Evolutionary conservation across 2,329 filamentous ascomycete genomes (phyloP), one percentile per base, ranked within the genome.

Genomic region (Erysiphe pulchra): DNA sequence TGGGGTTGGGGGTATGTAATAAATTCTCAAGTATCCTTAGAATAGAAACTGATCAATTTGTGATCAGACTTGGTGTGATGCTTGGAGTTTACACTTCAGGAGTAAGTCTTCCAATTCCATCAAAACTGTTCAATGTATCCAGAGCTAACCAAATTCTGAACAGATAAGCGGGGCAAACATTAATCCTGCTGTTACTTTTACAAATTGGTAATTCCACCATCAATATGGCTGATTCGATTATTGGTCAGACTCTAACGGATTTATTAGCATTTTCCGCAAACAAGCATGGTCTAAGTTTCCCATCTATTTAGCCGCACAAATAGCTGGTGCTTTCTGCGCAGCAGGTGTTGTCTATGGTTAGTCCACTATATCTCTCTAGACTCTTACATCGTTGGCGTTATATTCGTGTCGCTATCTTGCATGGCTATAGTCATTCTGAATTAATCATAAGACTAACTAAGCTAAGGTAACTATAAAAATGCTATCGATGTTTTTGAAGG

Each of bases 201-300:
- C 73, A 47, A 79, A 75, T 58, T 81, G 77, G 56, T 55, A 40
- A 46, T 48, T 45, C 17, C 4, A 45, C 13, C n/a, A 9, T n/a
- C 13, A 14, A 16, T 16, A 31, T n/a, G 10, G 3, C 4, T 38
- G 13, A 31, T 28, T 34, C 1, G 13, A 30, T 4, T n/a, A 13
- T n/a, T 20, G 12, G 13, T 32, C 13, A n/a, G 14, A 24, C 36
- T 34, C 40, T 47, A 46, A 50, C 36, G 10, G 16, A 10, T 31
- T 38, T 33, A 4, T 34, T 31, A 56, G 54, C 32, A 60, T 83
- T 34, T 79, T 70, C 57, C 73, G 79, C 45, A 70, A 72, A 46
- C 68, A 79, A 32, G 75, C 78, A 5, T 81, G 77, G 74, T 67
- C 70, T 42, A 75, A 77, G 45, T 73, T 81, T 50, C 77, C 77